These are phyloP conservation scores for Xylaria hypoxylon DNA, from an alignment of 2,329 filamentous ascomycete genomes.

Conservation along the genomic window DNA sequence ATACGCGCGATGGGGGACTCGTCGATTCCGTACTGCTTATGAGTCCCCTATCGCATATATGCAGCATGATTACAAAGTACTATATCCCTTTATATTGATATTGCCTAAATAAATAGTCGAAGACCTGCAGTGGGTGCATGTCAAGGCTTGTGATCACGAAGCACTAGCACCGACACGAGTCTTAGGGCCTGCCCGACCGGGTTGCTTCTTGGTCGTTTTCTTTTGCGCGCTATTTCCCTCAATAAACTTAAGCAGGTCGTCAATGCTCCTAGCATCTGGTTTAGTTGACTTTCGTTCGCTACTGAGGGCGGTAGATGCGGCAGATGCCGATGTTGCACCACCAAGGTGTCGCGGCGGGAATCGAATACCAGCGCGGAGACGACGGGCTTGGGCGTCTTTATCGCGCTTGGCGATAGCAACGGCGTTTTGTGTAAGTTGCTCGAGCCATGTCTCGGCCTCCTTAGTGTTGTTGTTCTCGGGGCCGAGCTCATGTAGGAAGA, in stretches of 20 bases:
- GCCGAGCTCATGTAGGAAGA: constrained; percentile 89
- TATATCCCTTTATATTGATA: constrained; percentile 4
- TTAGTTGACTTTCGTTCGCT: constrained; percentile 49
- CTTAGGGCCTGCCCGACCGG: constrained; percentile 67
- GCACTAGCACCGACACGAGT: constrained; percentile 56
- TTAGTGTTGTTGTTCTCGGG: constrained; percentile 96
- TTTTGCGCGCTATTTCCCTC: constrained; percentile 75
- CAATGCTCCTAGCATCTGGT: constrained; percentile 82
- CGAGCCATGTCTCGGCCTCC: constrained; percentile 95
- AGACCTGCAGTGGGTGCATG: constrained; percentile 2
- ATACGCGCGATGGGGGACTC: background rate
- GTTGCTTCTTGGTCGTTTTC: constrained; percentile 66
- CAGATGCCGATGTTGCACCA: constrained; percentile 59
- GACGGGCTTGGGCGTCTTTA: constrained; percentile 83
- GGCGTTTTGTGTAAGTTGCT: constrained; percentile 94
- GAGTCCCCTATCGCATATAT: constrained; percentile 17
- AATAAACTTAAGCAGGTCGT: constrained; percentile 94
- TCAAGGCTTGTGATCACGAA: constrained; percentile 16
- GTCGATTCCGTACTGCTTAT: constrained; percentile 12
- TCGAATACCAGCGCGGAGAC: constrained; percentile 76
- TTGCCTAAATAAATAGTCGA: constrained; percentile 2
- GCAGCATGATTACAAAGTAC: constrained; percentile 25
- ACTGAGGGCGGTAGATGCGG: constrained; percentile 52
- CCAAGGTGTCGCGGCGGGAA: constrained; percentile 74
- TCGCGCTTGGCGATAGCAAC: constrained; percentile 94